Conservation (phyloP, 306 rosid species). For the Trichosanthes truncata region DNA sequence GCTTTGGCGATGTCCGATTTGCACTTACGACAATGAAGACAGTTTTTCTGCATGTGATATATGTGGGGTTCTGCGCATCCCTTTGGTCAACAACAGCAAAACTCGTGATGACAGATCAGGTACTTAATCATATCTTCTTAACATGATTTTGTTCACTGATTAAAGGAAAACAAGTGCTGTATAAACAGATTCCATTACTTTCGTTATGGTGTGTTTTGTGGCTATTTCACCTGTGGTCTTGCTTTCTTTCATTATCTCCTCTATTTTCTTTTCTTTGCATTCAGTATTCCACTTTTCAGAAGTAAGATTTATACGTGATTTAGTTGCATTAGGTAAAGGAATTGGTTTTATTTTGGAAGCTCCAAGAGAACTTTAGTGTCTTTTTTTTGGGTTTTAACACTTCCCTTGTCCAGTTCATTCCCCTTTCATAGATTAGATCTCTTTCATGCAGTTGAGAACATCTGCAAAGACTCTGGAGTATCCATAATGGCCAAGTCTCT, state of each 20-base stretch:
- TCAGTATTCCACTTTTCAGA: background rate
- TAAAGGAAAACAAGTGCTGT: background rate
- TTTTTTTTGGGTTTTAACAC: background rate
- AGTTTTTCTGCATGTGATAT: conserved; percentile 63
- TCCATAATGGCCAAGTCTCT: conserved; percentile 91
- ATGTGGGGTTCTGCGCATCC: conserved; percentile 74
- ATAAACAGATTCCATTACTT: background rate
- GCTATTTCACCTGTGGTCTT: background rate
- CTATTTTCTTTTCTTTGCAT: background rate
- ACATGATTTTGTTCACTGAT: background rate
- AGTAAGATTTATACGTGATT: background rate
- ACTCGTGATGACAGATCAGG: conserved; percentile 43
- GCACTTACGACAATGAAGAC: conserved; percentile 86
- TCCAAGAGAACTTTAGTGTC: background rate
- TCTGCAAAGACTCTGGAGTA: conserved; percentile 65
- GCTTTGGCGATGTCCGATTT: conserved; percentile 71
- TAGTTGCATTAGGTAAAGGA: conserved; percentile 9
- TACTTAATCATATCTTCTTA: conserved; percentile 21
- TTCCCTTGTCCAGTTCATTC: conserved; percentile 20
- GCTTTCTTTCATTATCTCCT: background rate
- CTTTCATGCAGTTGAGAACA: conserved; percentile 91
- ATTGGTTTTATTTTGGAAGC: conserved; percentile 4
- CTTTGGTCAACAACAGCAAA: conserved; percentile 21
- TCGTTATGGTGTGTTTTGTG: background rate
- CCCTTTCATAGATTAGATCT: conserved; percentile 52